Evolutionary conservation across 169 alveolate species (phyloP).

Genomic region (Plasmodium reichenowi): DNA sequence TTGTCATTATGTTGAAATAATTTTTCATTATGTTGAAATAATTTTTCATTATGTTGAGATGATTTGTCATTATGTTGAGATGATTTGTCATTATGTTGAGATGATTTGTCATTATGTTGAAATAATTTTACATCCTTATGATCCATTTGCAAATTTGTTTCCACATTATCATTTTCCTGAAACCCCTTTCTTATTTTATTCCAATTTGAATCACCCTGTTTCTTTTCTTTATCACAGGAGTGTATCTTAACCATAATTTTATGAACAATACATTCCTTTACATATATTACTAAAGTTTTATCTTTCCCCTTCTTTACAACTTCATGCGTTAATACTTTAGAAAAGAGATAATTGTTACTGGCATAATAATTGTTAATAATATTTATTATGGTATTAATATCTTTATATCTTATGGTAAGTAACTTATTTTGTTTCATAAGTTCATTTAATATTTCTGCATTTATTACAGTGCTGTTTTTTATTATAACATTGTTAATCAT

Average conservation of each 20-base stretch:
- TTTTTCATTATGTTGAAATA: too few relatives aligned
- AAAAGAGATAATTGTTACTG: constrained; percentile 13
- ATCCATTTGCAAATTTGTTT: too few relatives aligned
- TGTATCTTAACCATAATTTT: constrained; percentile 31
- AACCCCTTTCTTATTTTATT: too few relatives aligned
- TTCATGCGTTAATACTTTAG: constrained; percentile 48
- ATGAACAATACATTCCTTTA: constrained; percentile 28
- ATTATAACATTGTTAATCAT: constrained; percentile 37
- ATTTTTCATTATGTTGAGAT: too few relatives aligned
- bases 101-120: too few relatives aligned
- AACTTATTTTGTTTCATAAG: constrained; percentile 29
- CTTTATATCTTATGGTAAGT: constrained; percentile 28
- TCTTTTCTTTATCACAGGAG: background rate
- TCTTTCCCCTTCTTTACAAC: constrained; percentile 7
- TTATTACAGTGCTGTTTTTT: constrained; percentile 47
- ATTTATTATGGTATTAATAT: constrained; percentile 45
- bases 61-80: too few relatives aligned
- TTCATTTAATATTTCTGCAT: background rate
- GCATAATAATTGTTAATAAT: constrained; percentile 48
- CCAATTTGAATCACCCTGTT: background rate
- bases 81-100: too few relatives aligned
- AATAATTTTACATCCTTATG: too few relatives aligned
- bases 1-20: too few relatives aligned
- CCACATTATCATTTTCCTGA: too few relatives aligned
- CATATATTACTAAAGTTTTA: constrained; percentile 27